Percentiles rank a stretch among this genome's conserved stretches.
phyloP scores from a whole-genome alignment of 495 filamentous ascomycete genomes.

The Friedmanniomyces endolithicus region DNA sequence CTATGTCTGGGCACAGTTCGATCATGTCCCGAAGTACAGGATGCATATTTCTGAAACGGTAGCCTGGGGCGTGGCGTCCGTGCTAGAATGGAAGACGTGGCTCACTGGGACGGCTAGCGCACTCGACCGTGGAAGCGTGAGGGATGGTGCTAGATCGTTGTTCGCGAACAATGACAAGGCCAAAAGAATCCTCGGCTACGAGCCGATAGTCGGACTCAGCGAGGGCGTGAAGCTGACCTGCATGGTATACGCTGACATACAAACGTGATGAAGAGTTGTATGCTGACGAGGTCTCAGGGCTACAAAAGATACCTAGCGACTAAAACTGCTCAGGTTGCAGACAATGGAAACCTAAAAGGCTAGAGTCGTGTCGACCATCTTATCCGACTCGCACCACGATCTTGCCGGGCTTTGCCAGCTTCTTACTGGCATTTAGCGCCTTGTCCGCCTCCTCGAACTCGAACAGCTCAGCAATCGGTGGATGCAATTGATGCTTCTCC shows the following conservation, averaged over 20 bases:
- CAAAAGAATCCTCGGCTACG: conserved; percentile 44
- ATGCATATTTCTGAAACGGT: conserved; percentile 41
- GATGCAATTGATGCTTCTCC: conserved; percentile 23
- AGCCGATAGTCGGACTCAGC: conserved; percentile 43
- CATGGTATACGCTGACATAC: conserved; percentile 14
- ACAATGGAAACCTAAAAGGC: neutral
- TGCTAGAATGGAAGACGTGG: conserved; percentile 43
- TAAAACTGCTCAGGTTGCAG: neutral
- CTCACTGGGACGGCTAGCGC: conserved; percentile 38
- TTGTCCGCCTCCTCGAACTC: conserved; percentile 27
- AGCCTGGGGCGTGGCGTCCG: conserved; percentile 38
- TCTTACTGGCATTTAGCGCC: conserved; percentile 34
- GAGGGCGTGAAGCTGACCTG: conserved; percentile 34
- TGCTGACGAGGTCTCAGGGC: neutral
- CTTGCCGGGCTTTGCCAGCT: conserved; percentile 35
- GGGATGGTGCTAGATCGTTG: conserved; percentile 41
- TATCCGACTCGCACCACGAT: conserved; percentile 2
- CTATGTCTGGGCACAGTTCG: conserved; percentile 47
- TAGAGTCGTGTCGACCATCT: neutral
- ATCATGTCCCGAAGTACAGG: conserved; percentile 41
- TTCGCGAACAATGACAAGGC: conserved; percentile 50
- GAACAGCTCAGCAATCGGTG: conserved; percentile 24
- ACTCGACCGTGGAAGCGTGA: conserved; percentile 44
- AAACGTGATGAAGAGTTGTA: neutral
- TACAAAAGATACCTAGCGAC: conserved; percentile 6